These are phyloP conservation scores for Phytophthora sp. DNA, from an alignment of 352 stramenopile genomes.

Conservation along the genomic window DNA sequence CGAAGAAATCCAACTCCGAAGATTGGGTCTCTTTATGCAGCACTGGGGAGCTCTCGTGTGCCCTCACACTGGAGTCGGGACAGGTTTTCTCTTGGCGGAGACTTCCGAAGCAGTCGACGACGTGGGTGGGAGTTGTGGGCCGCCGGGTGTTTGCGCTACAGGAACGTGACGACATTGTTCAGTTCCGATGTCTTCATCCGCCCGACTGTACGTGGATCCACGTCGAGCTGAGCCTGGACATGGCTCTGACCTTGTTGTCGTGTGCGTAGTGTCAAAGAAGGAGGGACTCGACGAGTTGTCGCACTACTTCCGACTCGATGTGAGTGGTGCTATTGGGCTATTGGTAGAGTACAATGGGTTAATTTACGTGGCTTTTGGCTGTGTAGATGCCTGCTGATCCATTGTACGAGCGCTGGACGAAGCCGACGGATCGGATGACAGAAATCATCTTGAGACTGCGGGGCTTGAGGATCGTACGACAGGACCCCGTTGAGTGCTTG, in stretches of 20 bases:
- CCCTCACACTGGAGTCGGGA: constrained; percentile 54
- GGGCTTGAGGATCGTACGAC: constrained; percentile 91
- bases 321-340: constrained; percentile 12
- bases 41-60: constrained; percentile 49
- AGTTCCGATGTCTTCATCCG: constrained; percentile 70
- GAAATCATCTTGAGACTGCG: constrained; percentile 79
- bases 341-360: not conserved
- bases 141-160: constrained; percentile 54
- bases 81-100: constrained; percentile 58
- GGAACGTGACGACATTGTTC: constrained; percentile 45
- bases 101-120: constrained; percentile 6
- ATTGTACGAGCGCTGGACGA: constrained; percentile 89
- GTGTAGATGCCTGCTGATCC: constrained; percentile 28
- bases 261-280: constrained; percentile 40
- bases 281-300: constrained; percentile 58
- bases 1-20: constrained; percentile 23
- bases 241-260: constrained; percentile 1
- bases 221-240: not conserved
- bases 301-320: constrained; percentile 92
- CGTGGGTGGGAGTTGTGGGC: constrained; percentile 63
- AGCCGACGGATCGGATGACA: constrained; percentile 58
- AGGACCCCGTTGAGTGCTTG: constrained; percentile 96
- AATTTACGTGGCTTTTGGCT: constrained; percentile 10
- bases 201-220: constrained; percentile 46
- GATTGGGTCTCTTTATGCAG: constrained; percentile 52